phyloP scores from a whole-genome alignment of 768 basidiomycete genomes.

The Lepiota subincarnata region DNA sequence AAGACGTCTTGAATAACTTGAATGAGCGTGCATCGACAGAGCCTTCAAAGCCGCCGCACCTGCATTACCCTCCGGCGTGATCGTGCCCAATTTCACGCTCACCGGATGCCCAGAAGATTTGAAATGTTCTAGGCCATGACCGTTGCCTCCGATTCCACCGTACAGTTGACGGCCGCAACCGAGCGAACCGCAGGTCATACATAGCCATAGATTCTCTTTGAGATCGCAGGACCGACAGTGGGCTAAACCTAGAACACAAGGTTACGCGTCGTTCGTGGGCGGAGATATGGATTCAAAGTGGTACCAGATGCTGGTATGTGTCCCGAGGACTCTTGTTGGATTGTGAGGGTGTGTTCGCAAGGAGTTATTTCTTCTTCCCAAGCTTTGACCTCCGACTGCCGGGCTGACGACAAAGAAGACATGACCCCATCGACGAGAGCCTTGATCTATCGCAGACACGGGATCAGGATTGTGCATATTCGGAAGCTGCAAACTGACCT shows the following conservation, averaged over 20 bases:
- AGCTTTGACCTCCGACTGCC: constrained; percentile 91
- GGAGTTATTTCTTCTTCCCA: constrained; percentile 94
- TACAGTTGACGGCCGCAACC: constrained; percentile 87
- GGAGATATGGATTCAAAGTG: constrained; percentile 7
- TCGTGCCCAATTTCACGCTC: constrained; percentile 92
- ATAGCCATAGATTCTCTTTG: constrained; percentile 93
- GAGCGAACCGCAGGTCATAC: constrained; percentile 84
- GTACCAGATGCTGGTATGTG: constrained; percentile 53
- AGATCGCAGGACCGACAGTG: constrained; percentile 82
- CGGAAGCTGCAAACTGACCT: constrained; percentile 22
- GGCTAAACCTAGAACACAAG: constrained; percentile 53
- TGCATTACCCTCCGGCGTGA: constrained; percentile 90
- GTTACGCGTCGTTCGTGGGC: background rate
- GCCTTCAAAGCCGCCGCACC: constrained; percentile 43
- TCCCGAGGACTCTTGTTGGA: constrained; percentile 40
- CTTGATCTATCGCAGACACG: constrained; percentile 36
- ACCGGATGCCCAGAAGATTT: constrained; percentile 69
- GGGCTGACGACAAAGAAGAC: constrained; percentile 80
- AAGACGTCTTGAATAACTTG: constrained; percentile 65
- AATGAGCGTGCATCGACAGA: background rate
- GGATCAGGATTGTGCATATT: background rate
- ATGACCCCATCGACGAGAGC: constrained; percentile 64
- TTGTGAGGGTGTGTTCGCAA: constrained; percentile 72
- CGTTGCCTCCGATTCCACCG: constrained; percentile 80
- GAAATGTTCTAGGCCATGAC: constrained; percentile 83